Base-by-base conservation (phyloP, 176 grass and related monocot genomes). In the Bromus sterilis region DNA sequence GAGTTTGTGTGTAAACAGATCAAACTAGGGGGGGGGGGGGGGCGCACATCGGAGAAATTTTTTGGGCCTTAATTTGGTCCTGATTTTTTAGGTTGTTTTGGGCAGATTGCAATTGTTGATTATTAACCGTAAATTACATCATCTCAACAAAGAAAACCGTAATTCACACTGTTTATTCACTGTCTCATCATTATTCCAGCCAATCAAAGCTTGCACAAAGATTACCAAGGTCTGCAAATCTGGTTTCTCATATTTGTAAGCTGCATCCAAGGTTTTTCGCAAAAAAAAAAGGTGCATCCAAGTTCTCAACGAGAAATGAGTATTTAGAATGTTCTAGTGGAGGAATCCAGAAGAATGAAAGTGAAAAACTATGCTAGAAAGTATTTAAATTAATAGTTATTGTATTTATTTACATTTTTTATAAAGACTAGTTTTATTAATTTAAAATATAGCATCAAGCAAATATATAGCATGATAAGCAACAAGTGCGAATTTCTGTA, bases 1-100 rank as follows among this genome's bases (percentile, higher is more conserved):
- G 59, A 56, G 77, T 78, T 89, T 76, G 43, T 56, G 83, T 73
- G 78, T 36, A 82, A 78, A 66, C 73, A 86, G 21, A 60, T 74
- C 73, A 78, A 78, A 29, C 12, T 77, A 85, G 74, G 66, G 23
- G 29, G 57, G 6, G 74, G 66, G 23, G 29, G 57, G 6, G 18
- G 53, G 57, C 57, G 68, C 67, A 79, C 29, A 64, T 13, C 77
- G 56, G 30, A 43, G 21, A 85, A 30, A 4, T 12, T 42, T 69
- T 81, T 72, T 11, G 32, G 33, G 68, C 16, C 46, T 80, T 21
- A 53, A 53, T 53, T 88, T 75, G 37, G 2, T 80, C 78, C 21
- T 85, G 31, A 44, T 37, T 48, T 85, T 69, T 71, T 82, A 56
- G 68, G 33, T 69, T 49, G 23, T 20, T 69, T 56, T 59, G 75